Percentiles rank a stretch among this genome's conserved stretches.
Evolutionary conservation across 768 basidiomycete species (phyloP).

Genomic region (Gymnopilus junonius): DNA sequence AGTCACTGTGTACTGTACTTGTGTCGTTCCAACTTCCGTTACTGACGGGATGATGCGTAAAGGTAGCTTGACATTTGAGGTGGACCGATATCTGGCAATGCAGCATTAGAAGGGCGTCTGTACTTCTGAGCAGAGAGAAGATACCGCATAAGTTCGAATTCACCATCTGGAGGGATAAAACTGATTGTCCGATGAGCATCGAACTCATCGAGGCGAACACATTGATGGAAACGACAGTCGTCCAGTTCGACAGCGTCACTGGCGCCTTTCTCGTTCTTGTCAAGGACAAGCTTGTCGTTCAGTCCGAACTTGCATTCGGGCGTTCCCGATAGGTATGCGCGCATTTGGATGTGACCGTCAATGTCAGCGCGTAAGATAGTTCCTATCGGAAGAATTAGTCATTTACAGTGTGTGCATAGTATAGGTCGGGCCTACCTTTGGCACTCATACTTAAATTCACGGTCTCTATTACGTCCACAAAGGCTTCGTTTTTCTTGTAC

Average conservation of each 20-base stretch:
- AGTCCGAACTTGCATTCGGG: constrained; percentile 99
- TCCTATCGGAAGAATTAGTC: constrained; percentile 40
- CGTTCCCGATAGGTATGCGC: constrained; percentile 94
- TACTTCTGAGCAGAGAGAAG: constrained; percentile 25
- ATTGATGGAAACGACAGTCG: constrained; percentile 99
- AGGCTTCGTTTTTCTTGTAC: constrained; percentile 99
- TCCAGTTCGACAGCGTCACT: constrained; percentile 93
- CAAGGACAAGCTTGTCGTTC: constrained; percentile 97
- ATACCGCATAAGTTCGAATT: constrained; percentile 97
- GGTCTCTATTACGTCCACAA: constrained; percentile 98
- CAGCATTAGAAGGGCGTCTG: not conserved
- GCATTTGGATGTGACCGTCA: constrained; percentile 97
- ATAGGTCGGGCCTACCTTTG: constrained; percentile 60
- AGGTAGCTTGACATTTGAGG: constrained; percentile 95
- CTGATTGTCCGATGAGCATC: constrained; percentile 93
- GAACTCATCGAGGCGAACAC: constrained; percentile 93
- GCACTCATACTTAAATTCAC: constrained; percentile 98
- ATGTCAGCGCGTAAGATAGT: constrained; percentile 94
- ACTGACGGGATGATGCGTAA: constrained; percentile 89
- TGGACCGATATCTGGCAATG: constrained; percentile 85
- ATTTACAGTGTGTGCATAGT: not conserved
- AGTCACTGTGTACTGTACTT: constrained; percentile 89
- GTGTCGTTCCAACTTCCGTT: constrained; percentile 89
- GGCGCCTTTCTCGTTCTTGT: constrained; percentile 72
- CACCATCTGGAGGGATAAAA: constrained; percentile 97